Evolutionary conservation across 2,329 filamentous ascomycete species (phyloP).

Genomic region (Zasmidium angulare): DNA sequence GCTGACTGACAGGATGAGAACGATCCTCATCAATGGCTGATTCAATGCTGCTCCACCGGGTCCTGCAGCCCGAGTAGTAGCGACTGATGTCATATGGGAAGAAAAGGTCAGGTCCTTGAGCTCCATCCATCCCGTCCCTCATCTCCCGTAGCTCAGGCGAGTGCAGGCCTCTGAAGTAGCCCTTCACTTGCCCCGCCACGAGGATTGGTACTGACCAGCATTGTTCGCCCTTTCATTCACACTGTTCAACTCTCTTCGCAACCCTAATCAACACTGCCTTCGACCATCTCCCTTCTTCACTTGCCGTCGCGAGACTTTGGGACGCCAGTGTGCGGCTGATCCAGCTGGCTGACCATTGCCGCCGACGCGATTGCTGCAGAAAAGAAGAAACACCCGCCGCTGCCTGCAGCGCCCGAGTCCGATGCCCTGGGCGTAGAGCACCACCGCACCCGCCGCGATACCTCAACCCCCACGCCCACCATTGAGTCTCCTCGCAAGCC

Average conservation of each 20-base stretch:
- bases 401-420: neutral
- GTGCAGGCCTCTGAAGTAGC: neutral
- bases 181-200: neutral
- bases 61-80: neutral
- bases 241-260: neutral
- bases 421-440: neutral
- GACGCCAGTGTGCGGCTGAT: neutral
- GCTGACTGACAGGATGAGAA: neutral
- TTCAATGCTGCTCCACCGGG: neutral
- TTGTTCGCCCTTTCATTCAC: neutral
- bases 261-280: neutral
- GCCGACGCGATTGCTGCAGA: neutral
- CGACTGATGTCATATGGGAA: neutral
- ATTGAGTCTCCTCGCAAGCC: neutral
- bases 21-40: neutral
- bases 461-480: neutral
- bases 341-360: neutral
- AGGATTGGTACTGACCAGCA: neutral
- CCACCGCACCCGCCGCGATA: neutral
- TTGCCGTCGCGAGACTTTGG: neutral
- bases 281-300: neutral
- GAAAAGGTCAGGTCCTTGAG: neutral
- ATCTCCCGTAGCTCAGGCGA: neutral
- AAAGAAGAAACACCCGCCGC: neutral
- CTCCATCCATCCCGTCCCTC: neutral